Conservation (phyloP, 2,329 filamentous ascomycete species). For the Penicillium sp. region DNA sequence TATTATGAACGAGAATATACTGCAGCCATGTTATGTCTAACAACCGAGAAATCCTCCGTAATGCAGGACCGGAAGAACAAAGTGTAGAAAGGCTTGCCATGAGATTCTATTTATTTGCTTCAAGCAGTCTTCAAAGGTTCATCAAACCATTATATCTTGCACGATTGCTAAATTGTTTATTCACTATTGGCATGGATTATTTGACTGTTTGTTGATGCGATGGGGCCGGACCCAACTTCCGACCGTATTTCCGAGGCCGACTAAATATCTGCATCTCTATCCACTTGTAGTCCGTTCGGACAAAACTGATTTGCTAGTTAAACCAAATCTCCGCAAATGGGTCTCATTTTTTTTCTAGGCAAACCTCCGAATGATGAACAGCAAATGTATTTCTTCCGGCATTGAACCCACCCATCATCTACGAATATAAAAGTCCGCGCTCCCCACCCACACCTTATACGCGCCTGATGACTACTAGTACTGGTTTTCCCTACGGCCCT, state of each 20-base stretch:
- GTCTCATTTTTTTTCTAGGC: not conserved
- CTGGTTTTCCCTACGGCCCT: not conserved
- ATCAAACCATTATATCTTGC: too few relatives aligned
- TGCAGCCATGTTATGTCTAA: too few relatives aligned
- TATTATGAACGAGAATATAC: too few relatives aligned
- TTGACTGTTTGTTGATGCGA: not conserved
- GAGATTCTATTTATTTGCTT: too few relatives aligned
- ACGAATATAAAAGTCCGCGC: not conserved
- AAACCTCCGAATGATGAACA: not conserved
- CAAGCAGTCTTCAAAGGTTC: too few relatives aligned
- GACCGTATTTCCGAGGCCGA: not conserved
- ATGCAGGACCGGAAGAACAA: too few relatives aligned
- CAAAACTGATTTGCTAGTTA: not conserved
- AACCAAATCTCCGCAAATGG: not conserved
- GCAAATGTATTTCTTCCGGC: not conserved
- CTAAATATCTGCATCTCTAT: not conserved
- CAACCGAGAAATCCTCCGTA: not conserved
- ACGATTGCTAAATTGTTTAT: too few relatives aligned
- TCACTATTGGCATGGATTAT: not conserved
- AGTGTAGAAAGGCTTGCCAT: too few relatives aligned
- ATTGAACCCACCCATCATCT: not conserved
- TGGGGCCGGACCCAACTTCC: not conserved
- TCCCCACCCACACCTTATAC: not conserved
- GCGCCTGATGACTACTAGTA: not conserved
- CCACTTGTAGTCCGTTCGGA: not conserved